phyloP scores from a whole-genome alignment of 176 grass and related monocot genomes.

The Phragmites australis region DNA sequence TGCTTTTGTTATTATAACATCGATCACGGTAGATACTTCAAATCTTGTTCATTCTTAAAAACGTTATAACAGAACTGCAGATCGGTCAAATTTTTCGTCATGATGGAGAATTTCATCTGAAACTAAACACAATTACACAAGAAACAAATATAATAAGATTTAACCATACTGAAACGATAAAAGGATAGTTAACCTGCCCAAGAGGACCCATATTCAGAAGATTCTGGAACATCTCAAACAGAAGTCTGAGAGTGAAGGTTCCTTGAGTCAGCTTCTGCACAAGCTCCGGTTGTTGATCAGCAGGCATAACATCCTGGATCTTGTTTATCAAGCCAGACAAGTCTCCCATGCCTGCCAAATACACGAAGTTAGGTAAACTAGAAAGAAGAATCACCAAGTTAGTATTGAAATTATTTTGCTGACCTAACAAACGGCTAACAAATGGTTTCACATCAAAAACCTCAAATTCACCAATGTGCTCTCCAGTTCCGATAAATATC shows the following conservation, averaged over 20 bases:
- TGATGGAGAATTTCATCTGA: slow-evolving; percentile 9
- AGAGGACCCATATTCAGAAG: slow-evolving; percentile 89
- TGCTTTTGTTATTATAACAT: not conserved
- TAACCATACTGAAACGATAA: slow-evolving; percentile 1
- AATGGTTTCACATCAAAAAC: slow-evolving; percentile 91
- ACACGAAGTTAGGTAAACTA: slow-evolving; percentile 24
- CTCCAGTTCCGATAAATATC: slow-evolving; percentile 95
- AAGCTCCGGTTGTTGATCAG: slow-evolving; percentile 61
- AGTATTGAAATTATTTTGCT: slow-evolving; percentile 27
- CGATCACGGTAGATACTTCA: not conserved
- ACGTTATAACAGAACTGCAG: not conserved
- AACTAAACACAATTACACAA: not conserved
- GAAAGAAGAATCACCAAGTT: slow-evolving; percentile 12
- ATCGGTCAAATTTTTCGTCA: not conserved
- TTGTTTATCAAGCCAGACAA: slow-evolving; percentile 78
- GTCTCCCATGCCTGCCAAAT: slow-evolving; percentile 71
- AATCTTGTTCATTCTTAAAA: not conserved
- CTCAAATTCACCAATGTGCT: slow-evolving; percentile 89
- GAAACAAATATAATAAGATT: not conserved
- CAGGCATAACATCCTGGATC: slow-evolving; percentile 72
- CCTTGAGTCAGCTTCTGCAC: slow-evolving; percentile 67
- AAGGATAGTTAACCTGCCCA: slow-evolving; percentile 54
- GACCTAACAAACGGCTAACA: slow-evolving; percentile 82
- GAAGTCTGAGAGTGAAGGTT: slow-evolving; percentile 70
- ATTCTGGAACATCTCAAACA: slow-evolving; percentile 73